Evolutionary conservation across 495 filamentous ascomycete genomes (phyloP), one percentile per base, ranked within the genome.

Genomic region (Rhypophila decipiens): DNA sequence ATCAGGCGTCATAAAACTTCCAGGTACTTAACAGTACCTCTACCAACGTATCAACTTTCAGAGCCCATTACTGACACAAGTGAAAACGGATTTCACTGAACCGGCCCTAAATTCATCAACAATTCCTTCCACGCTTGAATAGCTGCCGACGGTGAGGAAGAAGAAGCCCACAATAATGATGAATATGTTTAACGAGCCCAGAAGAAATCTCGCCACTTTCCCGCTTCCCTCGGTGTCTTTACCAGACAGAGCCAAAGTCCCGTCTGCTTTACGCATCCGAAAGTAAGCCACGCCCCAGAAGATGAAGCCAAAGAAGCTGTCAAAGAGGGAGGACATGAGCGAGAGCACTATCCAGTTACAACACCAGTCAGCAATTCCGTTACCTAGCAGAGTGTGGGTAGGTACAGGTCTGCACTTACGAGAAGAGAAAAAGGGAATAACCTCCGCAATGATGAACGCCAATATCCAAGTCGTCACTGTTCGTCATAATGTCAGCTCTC

Each of bases 261-360:
- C 73, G 46, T 91, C 86, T 0, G 74, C 83, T 35, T 67, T 61
- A 13, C 88, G 73, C 88, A 95, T 90, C 24, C 86, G 80, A 51
- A 93, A 74, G 60, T 93, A 95, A 1, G 88, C 88, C 4, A 87
- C 78, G 23, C 88, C 88, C 88, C 88, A 95, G 75, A 93, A 95
- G 57, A 94, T 91, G 68, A 91, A 95, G 15, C 88, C 88, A 50
- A 95, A 95, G 70, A 93, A 94, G 20, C 85, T 88, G 64, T 95
- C 88, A 56, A 95, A 95, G 12, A 95, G 77, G 15, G 87, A 86
- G 52, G 86, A 90, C 87, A 94, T 90, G 43, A 95, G 76, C 7
- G 83, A 84, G 9, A 91, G 72, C 29, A 95, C 68, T 73, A 18
- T 4, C n/a, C n/a, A n/a, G n/a, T n/a, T n/a, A n/a, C n/a, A n/a